A percentile compares a stretch with the other conserved stretches of the same genome.
Evolutionary conservation across 2,329 filamentous ascomycete species (phyloP).

Genomic region (Aspergillus cejpii): DNA sequence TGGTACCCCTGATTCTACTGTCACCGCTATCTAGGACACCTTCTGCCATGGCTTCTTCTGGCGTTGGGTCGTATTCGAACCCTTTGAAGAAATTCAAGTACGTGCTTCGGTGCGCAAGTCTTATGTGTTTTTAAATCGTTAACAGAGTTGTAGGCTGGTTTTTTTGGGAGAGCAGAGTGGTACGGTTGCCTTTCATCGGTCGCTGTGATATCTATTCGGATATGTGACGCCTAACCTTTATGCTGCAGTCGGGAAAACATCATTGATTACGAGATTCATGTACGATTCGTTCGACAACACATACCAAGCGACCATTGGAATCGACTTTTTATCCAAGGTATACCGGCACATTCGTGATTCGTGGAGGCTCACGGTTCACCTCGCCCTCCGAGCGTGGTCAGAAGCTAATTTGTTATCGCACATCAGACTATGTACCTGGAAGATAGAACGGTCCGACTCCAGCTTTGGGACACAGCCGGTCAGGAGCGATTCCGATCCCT

Average conservation of each 20-base stretch:
- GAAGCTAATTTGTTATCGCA: constrained; percentile 8
- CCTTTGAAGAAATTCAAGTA: constrained; percentile 99
- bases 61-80: constrained; percentile 88
- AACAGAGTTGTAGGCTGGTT: constrained; percentile 61
- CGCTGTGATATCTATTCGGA: not conserved
- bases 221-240: constrained; percentile 14
- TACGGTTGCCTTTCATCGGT: constrained; percentile 43
- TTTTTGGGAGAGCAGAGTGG: constrained; percentile 98
- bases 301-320: constrained; percentile 98
- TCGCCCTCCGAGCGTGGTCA: not conserved
- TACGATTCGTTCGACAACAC: constrained; percentile 99
- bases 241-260: constrained; percentile 85
- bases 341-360: constrained; percentile 16
- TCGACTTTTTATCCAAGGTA: constrained; percentile 98
- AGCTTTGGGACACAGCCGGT: constrained; percentile 97
- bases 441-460: constrained; percentile 92
- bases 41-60: constrained; percentile 65
- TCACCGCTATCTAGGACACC: constrained; percentile 17
- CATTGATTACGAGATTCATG: constrained; percentile 98
- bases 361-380: not conserved
- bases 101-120: constrained; percentile 14
- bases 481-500: constrained; percentile 95
- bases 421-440: constrained; percentile 95
- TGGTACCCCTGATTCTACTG: constrained; percentile 30
- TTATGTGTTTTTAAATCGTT: constrained; percentile 15